A percentile compares a stretch with the other conserved stretches of the same genome.
phyloP scores from a whole-genome alignment of 768 basidiomycete species.

The Boletus fagicola region DNA sequence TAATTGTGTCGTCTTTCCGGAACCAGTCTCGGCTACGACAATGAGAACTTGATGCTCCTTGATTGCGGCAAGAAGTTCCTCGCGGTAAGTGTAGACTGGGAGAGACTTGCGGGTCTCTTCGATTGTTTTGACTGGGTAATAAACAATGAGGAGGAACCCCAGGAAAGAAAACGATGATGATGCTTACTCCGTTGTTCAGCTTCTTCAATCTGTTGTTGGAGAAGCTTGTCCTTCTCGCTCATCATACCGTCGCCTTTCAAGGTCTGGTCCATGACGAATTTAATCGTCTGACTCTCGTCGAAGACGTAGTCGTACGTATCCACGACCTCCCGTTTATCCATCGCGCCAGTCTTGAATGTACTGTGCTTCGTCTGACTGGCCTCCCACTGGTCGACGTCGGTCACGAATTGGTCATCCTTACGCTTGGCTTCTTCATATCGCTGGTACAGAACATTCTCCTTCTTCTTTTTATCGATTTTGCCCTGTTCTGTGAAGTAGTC shows the following conservation, averaged over 20 bases:
- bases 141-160: not conserved
- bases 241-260: slow-evolving; percentile 65
- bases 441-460: slow-evolving; percentile 86
- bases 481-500: slow-evolving; percentile 99
- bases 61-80: slow-evolving; percentile 85
- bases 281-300: slow-evolving; percentile 95
- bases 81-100: slow-evolving; percentile 87
- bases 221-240: slow-evolving; percentile 79
- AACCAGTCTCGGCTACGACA: slow-evolving; percentile 97
- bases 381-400: slow-evolving; percentile 98
- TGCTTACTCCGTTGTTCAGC: slow-evolving; percentile 82
- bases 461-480: slow-evolving; percentile 96
- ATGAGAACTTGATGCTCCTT: slow-evolving; percentile 92
- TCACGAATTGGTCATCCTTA: slow-evolving; percentile 91
- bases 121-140: slow-evolving; percentile 68
- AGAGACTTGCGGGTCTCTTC: slow-evolving; percentile 92
- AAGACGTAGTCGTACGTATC: slow-evolving; percentile 97
- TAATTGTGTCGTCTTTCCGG: slow-evolving; percentile 97
- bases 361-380: slow-evolving; percentile 85
- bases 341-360: slow-evolving; percentile 85
- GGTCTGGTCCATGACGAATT: slow-evolving; percentile 86
- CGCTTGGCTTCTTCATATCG: slow-evolving; percentile 94
- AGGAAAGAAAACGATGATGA: not conserved
- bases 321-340: slow-evolving; percentile 81
- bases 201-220: slow-evolving; percentile 87